Percentiles rank a stretch among this genome's conserved stretches.
Evolutionary conservation across 768 basidiomycete species (phyloP).

Genomic region (Hebeloma cylindrosporum): DNA sequence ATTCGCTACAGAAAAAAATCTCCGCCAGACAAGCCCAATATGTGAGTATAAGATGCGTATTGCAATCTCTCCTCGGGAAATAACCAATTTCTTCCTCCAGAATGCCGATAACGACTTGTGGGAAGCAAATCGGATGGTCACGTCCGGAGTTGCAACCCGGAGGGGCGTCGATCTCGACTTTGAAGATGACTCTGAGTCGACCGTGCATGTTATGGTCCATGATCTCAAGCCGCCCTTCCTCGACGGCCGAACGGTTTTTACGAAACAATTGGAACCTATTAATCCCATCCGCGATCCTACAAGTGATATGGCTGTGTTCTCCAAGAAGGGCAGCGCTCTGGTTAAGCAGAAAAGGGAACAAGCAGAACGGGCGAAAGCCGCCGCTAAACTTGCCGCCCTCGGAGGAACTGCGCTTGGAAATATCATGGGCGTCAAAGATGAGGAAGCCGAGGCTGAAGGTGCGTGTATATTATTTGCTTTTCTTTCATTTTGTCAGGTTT

Average conservation of each 20-base stretch:
- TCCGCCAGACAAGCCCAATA: slow-evolving; percentile 97
- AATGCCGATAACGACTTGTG: slow-evolving; percentile 98
- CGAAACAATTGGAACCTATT: slow-evolving; percentile 95
- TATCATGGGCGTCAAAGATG: slow-evolving; percentile 95
- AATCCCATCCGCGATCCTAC: slow-evolving; percentile 94
- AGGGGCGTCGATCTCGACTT: slow-evolving; percentile 90
- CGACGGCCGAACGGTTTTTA: slow-evolving; percentile 94
- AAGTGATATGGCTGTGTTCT: slow-evolving; percentile 93
- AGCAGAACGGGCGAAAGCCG: slow-evolving; percentile 93
- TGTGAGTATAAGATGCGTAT: slow-evolving; percentile 59
- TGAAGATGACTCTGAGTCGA: slow-evolving; percentile 94
- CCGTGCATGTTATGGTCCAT: slow-evolving; percentile 97
- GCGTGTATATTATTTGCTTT: slow-evolving; percentile 34
- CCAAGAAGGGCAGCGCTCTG: slow-evolving; percentile 93
- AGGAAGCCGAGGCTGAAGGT: slow-evolving; percentile 92
- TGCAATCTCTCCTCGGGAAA: neutral
- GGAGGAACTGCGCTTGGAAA: slow-evolving; percentile 96
- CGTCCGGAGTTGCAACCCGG: slow-evolving; percentile 90
- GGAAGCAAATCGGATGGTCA: slow-evolving; percentile 98
- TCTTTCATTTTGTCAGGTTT: slow-evolving; percentile 44
- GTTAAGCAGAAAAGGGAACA: slow-evolving; percentile 97
- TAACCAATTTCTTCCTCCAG: slow-evolving; percentile 38
- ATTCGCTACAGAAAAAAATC: slow-evolving; percentile 64
- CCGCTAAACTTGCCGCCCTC: slow-evolving; percentile 89
- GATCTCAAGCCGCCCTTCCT: slow-evolving; percentile 97